These are phyloP conservation scores for Boechera stricta DNA, from an alignment of 345 rosid species.

Conservation along the genomic window DNA sequence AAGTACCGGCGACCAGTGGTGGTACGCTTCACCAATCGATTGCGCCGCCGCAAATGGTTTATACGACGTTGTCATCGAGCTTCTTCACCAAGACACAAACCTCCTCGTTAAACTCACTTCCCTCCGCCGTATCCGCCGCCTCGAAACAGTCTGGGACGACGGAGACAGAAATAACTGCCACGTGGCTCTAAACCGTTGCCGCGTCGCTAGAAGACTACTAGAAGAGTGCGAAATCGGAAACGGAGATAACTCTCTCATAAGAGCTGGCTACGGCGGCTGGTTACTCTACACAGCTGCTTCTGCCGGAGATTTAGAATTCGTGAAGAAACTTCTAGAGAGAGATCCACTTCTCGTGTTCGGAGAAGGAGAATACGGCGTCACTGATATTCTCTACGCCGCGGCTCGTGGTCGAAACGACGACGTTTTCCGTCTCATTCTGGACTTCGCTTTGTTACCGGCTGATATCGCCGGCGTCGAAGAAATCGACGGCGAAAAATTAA, in stretches of 20 bases:
- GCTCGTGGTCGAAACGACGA: slow-evolving; percentile 74
- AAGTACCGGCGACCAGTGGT: slow-evolving; percentile 99
- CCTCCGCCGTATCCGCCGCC: slow-evolving; percentile 94
- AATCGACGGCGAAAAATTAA: slow-evolving; percentile 40
- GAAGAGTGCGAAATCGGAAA: slow-evolving; percentile 64
- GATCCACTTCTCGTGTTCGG: slow-evolving; percentile 92
- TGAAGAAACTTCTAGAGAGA: slow-evolving; percentile 65
- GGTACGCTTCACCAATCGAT: slow-evolving; percentile 97
- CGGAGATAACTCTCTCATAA: slow-evolving; percentile 69
- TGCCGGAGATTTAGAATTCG: slow-evolving; percentile 81
- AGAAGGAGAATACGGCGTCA: slow-evolving; percentile 96
- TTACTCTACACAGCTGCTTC: slow-evolving; percentile 92
- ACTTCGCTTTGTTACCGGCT: slow-evolving; percentile 51
- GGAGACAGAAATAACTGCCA: slow-evolving; percentile 66
- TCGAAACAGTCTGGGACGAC: slow-evolving; percentile 97
- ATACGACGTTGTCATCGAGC: slow-evolving; percentile 82
- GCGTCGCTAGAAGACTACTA: slow-evolving; percentile 68
- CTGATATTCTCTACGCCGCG: slow-evolving; percentile 82
- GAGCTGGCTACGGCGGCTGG: slow-evolving; percentile 99
- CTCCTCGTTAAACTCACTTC: slow-evolving; percentile 98
- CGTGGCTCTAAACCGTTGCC: slow-evolving; percentile 73
- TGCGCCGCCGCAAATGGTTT: slow-evolving; percentile 97
- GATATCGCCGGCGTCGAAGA: slow-evolving; percentile 47
- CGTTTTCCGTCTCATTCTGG: slow-evolving; percentile 65
- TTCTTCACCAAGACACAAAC: slow-evolving; percentile 85